Conservation (phyloP, 805 yeast species). For the Citeromyces matritensis region DNA sequence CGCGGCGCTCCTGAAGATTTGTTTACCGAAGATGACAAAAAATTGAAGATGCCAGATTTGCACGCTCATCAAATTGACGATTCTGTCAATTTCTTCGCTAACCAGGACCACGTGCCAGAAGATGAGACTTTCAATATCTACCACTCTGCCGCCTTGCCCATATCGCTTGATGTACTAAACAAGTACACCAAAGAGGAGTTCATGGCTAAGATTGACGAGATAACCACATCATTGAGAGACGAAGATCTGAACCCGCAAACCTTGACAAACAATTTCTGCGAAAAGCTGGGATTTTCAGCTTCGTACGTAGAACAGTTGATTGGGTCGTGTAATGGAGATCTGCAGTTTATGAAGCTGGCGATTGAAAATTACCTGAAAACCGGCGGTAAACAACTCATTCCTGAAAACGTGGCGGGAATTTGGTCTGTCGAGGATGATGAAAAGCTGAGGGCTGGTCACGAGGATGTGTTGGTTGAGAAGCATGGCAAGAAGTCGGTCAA, state of each 20-base stretch:
- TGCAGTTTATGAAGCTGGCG: not conserved
- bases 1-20: not conserved
- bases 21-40: not conserved
- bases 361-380: not conserved
- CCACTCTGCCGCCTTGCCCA: not conserved
- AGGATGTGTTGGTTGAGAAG: not conserved
- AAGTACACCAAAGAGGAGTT: constrained; percentile 1
- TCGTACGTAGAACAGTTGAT: not conserved
- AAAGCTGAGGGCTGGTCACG: not conserved
- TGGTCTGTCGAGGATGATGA: constrained; percentile 1
- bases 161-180: not conserved
- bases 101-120: not conserved
- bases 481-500: not conserved
- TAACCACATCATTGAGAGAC: not conserved
- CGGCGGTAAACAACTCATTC: not conserved
- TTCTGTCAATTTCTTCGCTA: no score
- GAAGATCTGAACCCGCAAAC: not conserved
- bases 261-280: not conserved
- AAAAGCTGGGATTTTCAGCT: not conserved
- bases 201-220: constrained; percentile 1
- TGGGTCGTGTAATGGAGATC: not conserved
- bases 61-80: constrained; percentile 1
- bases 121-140: not conserved
- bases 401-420: not conserved
- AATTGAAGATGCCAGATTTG: not conserved